phyloP scores from a whole-genome alignment of 2,329 filamentous ascomycete species.

The Geosmithia flava region DNA sequence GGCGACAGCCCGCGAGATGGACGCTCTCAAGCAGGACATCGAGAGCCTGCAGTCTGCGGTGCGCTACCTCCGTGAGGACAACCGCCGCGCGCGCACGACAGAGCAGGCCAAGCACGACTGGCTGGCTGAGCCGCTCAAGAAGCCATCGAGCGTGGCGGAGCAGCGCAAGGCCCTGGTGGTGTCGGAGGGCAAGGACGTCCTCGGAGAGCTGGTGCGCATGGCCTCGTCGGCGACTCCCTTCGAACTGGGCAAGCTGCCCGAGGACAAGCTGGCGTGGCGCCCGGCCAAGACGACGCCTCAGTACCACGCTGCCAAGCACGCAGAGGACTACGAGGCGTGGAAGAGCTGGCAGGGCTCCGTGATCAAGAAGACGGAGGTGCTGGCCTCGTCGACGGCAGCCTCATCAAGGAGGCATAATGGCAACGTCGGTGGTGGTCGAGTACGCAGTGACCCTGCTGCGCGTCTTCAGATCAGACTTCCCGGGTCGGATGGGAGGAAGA shows the following conservation, averaged over 20 bases:
- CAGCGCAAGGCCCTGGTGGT: constrained; percentile 38
- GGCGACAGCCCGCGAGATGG: constrained; percentile 60
- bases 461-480: constrained; percentile 37
- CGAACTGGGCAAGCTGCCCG: constrained; percentile 42
- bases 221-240: constrained; percentile 43
- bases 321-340: constrained; percentile 54
- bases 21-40: constrained; percentile 58
- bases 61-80: constrained; percentile 56
- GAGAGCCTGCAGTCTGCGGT: constrained; percentile 51
- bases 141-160: constrained; percentile 28
- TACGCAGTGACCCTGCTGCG: constrained; percentile 23
- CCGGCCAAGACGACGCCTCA: constrained; percentile 50
- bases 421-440: background rate
- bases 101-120: constrained; percentile 47
- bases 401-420: constrained; percentile 9
- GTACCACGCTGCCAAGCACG: constrained; percentile 53
- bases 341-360: constrained; percentile 44
- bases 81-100: constrained; percentile 43
- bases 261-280: constrained; percentile 53
- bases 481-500: constrained; percentile 27
- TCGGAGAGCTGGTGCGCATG: constrained; percentile 53
- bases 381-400: background rate
- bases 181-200: constrained; percentile 50
- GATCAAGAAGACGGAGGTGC: constrained; percentile 35
- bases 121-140: constrained; percentile 46